Conservation (phyloP, 768 basidiomycete species). For the Leccinum truebloodii region DNA sequence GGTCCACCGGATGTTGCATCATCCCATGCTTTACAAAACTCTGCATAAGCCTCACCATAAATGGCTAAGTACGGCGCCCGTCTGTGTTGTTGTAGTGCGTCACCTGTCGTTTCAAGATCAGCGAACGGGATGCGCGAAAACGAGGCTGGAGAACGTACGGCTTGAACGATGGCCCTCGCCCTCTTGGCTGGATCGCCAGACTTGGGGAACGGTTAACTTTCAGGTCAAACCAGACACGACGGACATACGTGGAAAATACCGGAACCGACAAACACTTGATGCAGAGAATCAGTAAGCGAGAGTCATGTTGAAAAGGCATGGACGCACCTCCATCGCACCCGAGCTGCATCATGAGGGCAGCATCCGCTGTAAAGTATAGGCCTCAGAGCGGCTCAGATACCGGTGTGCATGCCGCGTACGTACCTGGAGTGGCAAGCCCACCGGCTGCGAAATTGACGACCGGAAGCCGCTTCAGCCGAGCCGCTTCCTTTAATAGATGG, state of each 20-base stretch:
- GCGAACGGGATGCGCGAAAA: background rate
- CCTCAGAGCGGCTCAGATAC: background rate
- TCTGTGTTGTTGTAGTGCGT: slow-evolving; percentile 93
- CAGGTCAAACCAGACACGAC: background rate
- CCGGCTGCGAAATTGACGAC: slow-evolving; percentile 98
- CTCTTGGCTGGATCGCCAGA: slow-evolving; percentile 93
- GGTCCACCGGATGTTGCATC: slow-evolving; percentile 90
- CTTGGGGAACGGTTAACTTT: slow-evolving; percentile 37
- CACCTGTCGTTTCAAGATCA: slow-evolving; percentile 44
- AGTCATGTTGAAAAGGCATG: background rate
- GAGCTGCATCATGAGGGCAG: slow-evolving; percentile 98
- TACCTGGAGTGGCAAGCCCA: slow-evolving; percentile 89
- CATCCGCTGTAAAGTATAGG: slow-evolving; percentile 61
- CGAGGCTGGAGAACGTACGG: slow-evolving; percentile 50
- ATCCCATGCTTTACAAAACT: slow-evolving; percentile 83
- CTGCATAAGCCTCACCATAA: slow-evolving; percentile 99
- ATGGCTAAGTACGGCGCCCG: slow-evolving; percentile 76
- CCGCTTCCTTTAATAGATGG: slow-evolving; percentile 94
- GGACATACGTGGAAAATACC: slow-evolving; percentile 90
- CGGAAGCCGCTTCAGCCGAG: slow-evolving; percentile 88
- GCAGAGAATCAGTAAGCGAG: slow-evolving; percentile 1
- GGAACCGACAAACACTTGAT: slow-evolving; percentile 91
- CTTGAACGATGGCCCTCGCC: slow-evolving; percentile 94
- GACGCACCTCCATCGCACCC: slow-evolving; percentile 91
- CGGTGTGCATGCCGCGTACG: slow-evolving; percentile 16